Base-by-base conservation (phyloP, 352 stramenopile genomes). In the Saprolegnia parasitica region DNA sequence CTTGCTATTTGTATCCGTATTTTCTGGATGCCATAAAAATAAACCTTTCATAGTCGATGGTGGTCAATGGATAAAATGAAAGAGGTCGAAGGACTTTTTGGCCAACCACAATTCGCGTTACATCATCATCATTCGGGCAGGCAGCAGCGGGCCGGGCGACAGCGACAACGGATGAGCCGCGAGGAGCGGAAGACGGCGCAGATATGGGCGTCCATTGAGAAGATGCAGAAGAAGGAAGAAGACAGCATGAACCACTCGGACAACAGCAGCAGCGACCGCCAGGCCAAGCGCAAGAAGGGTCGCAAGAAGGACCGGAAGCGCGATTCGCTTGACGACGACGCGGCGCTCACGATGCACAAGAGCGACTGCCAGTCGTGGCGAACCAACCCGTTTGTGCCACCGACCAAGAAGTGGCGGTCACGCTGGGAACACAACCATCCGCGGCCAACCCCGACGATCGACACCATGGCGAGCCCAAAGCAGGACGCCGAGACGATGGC, bases 141-240 rank as follows among this genome's bases (percentile, higher is more conserved):
- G 18, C 26, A 15, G 24, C 40, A 56, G 49, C 5, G 5, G 29
- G 24, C 10, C 8, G 5, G 46, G 15, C 29, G 10, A 46, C 23
- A 58, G n/a, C 16, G 23, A 46, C 15, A 49, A 32, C 10, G 40
- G 21, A 90, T 90, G 82, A 88, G 81, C 67, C 80, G 82, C 29
- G 82, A 90, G 68, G 82, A 88, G 71, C 82, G 82, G 49, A 90
- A 90, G 74, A 90, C 88, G 82, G 81, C 80, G 72, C 82, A 90
- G 73, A 90, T 90, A 66, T 87, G 88, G 72, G 82, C 82, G 50
- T 87, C 78, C 56, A 90, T 90, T 72, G 82, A 90, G 77, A 81
- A 81, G 72, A 88, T 88, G 81, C 81, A 88, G 73, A 81, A 87
- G 78, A 57, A 16, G 45, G 62, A 63, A 24, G 40, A 70, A 16